Percentiles rank a stretch among this genome's conserved stretches.
phyloP scores from a whole-genome alignment of 1,284 basidiomycete species.

The Garcileccinum viscosum region DNA sequence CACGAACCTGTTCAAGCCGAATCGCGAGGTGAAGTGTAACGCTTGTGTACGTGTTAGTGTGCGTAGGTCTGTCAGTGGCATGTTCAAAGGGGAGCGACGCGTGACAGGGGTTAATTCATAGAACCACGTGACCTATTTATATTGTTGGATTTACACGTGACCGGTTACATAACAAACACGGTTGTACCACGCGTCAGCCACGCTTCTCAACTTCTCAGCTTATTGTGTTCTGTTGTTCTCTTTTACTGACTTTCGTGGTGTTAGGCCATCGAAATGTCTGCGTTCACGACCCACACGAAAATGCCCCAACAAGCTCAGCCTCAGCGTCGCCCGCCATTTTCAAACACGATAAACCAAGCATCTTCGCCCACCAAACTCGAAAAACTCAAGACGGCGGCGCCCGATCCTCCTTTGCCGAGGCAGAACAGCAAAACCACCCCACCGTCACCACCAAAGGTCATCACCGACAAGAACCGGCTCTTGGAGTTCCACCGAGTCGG shows the following conservation, averaged over 20 bases:
- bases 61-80: not conserved
- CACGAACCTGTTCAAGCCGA: conserved; percentile 10
- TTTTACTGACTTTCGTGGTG: conserved; percentile 40
- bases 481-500: conserved; percentile 73
- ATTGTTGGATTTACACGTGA: conserved; percentile 40
- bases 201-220: not conserved
- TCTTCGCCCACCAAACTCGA: conserved; percentile 32
- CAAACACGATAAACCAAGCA: conserved; percentile 36
- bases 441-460: conserved; percentile 81
- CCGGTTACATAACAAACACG: conserved; percentile 38
- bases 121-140: conserved; percentile 28
- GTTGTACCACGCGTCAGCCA: conserved; percentile 1
- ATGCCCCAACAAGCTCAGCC: conserved; percentile 19
- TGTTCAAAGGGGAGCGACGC: not conserved
- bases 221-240: not conserved
- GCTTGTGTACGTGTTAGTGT: not conserved
- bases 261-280: conserved; percentile 43
- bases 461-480: conserved; percentile 68
- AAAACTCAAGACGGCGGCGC: conserved; percentile 38
- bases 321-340: conserved; percentile 37
- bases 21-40: not conserved
- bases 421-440: conserved; percentile 84
- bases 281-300: conserved; percentile 22
- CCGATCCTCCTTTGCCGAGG: conserved; percentile 69
- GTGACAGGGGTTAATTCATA: conserved; percentile 34